These are phyloP conservation scores for Petunia axillaris DNA, from an alignment of 257 asterid genomes.

Conservation along the genomic window DNA sequence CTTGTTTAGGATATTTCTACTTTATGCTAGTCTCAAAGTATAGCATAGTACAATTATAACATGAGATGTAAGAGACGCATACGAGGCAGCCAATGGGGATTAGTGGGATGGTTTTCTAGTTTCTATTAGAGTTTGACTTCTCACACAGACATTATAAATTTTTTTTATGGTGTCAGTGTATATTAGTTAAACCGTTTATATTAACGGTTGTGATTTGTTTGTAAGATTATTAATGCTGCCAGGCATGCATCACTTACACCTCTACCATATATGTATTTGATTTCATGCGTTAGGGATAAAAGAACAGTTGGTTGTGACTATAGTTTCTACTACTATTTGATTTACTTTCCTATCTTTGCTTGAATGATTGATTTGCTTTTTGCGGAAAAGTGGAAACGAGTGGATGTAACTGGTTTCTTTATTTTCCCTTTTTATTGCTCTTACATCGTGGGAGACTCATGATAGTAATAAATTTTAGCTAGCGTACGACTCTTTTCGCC, in stretches of 20 bases:
- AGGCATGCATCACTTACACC: constrained; percentile 33
- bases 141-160: no score
- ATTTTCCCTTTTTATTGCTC: neutral
- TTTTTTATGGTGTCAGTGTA: no score
- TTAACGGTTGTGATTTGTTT: neutral
- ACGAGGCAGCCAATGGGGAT: constrained; percentile 41
- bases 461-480: neutral
- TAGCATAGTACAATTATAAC: constrained; percentile 21
- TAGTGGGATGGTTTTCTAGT: neutral
- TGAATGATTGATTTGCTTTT: constrained; percentile 24
- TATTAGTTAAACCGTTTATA: neutral
- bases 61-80: constrained; percentile 65
- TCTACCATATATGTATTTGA: neutral
- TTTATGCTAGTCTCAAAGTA: constrained; percentile 6
- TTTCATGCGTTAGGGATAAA: constrained; percentile 6
- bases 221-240: constrained; percentile 23
- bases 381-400: neutral
- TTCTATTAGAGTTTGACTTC: no score
- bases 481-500: neutral
- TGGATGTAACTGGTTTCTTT: constrained; percentile 19
- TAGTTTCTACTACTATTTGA: neutral
- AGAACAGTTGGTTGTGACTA: neutral
- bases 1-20: neutral
- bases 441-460: constrained; percentile 18
- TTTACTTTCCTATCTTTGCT: neutral